Conservation (phyloP, 208 protist species). For the Acanthamoeba lenticulata region DNA sequence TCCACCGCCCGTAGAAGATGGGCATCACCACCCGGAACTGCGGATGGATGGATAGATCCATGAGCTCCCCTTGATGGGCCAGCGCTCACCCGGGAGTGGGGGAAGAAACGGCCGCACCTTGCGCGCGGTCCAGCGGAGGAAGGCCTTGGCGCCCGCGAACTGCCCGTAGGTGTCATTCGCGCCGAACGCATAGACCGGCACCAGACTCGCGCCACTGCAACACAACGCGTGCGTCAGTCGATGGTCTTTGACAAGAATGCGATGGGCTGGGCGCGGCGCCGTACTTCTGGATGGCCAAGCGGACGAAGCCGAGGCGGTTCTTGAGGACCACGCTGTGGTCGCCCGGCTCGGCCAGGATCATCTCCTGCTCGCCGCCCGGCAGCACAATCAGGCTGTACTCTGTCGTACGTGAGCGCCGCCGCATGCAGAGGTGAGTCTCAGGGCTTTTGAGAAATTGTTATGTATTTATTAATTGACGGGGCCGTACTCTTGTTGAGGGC, state of each 20-base stretch:
- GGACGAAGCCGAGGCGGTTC: conserved; percentile 21
- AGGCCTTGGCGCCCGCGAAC: background rate
- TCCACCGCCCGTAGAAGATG: background rate
- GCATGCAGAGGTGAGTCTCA: background rate
- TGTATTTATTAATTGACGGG: background rate
- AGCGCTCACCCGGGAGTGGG: background rate
- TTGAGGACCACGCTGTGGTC: background rate
- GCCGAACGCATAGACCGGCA: conserved; percentile 4
- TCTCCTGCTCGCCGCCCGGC: background rate
- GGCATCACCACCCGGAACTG: conserved; percentile 33
- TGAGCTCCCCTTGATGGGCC: background rate
- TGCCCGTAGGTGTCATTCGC: background rate
- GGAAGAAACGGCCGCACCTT: background rate
- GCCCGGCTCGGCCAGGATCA: background rate
- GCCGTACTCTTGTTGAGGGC: background rate
- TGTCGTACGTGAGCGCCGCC: background rate
- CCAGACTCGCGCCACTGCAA: background rate
- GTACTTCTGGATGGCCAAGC: conserved; percentile 21
- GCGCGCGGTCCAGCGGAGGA: background rate
- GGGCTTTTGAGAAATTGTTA: background rate
- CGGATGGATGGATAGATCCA: background rate
- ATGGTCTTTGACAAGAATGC: background rate
- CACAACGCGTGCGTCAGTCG: background rate
- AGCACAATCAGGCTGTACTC: conserved; percentile 14
- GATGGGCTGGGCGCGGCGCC: background rate